Evolutionary conservation across 1,284 basidiomycete genomes (phyloP).

Genomic region (Ustilago sp.): DNA sequence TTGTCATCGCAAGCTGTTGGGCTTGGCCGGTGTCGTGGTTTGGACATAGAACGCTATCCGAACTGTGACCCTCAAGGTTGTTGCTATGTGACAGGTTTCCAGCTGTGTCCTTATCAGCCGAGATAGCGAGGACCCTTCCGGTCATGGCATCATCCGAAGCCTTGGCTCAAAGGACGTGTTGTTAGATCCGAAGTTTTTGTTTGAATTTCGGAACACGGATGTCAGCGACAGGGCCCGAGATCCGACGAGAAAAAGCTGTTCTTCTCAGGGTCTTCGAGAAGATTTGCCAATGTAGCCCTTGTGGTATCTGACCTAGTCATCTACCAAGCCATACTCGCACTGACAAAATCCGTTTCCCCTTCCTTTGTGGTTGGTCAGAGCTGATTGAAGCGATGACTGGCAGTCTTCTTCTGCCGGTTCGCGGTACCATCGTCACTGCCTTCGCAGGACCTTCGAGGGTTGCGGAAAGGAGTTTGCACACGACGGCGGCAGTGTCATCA

Average conservation of each 20-base stretch:
- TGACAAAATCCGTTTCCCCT: background rate
- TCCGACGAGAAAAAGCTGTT: slow-evolving; percentile 31
- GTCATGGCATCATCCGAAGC: slow-evolving; percentile 40
- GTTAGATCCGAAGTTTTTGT: slow-evolving; percentile 6
- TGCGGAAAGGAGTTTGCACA: slow-evolving; percentile 1
- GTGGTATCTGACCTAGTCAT: too few species aligned
- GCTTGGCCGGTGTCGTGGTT: slow-evolving; percentile 15
- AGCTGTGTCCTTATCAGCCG: slow-evolving; percentile 24
- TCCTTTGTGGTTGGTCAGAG: too few species aligned
- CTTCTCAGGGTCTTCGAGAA: slow-evolving; percentile 28
- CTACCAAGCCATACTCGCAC: background rate
- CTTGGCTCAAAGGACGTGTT: background rate
- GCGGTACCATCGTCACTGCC: slow-evolving; percentile 1
- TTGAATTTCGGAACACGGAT: background rate
- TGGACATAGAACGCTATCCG: slow-evolving; percentile 20
- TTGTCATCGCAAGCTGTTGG: too few species aligned
- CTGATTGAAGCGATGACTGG: background rate
- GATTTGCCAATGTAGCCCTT: background rate
- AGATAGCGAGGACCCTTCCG: slow-evolving; percentile 39
- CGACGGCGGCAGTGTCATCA: background rate
- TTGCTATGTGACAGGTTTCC: slow-evolving; percentile 10
- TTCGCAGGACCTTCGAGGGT: slow-evolving; percentile 2
- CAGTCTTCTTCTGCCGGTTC: background rate
- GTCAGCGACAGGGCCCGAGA: slow-evolving; percentile 22
- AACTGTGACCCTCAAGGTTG: slow-evolving; percentile 11